Evolutionary conservation across 176 grass and related monocot species (phyloP), one percentile per base, ranked within the genome.

Genomic region (Cymbopogon citratus): DNA sequence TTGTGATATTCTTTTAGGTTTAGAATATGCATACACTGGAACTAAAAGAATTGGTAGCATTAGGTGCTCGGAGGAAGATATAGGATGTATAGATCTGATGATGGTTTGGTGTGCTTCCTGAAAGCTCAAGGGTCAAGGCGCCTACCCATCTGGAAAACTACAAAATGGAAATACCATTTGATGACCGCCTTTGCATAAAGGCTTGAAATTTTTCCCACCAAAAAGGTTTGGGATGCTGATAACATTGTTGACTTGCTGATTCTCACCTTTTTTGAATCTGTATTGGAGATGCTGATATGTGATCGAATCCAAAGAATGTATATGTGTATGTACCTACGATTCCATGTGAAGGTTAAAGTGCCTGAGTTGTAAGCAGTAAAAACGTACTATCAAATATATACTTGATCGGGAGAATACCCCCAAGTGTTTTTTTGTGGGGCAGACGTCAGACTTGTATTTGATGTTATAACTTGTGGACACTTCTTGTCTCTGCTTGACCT

Each of bases 31-130:
- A 48, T 73, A 31, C 60, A 46, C 7, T 68, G 64, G 57, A 76
- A 70, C 75, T 61, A 73, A 83, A 80, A 78, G 65, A 83, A 70
- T 87, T 77, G 74, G 39, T 91, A 82, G 25, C 59, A 68, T 43
- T 81, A 84, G 82, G 85, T 80, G 83, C 64, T 61, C 64, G 24
- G 77, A 51, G 69, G 80, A 75, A 75, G 64, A 84, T 87, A 89
- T 76, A 89, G 64, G 76, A 78, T 97, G 88, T 93, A 93, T 74
- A 97, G 94, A 89, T 87, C 49, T 66, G 76, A 62, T 89, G 45
- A 66, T 83, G 24, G 26, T 80, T 82, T 34, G 76, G 28, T 63
- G 68, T 24, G 81, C 80, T 76, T 84, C 52, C 15, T 46, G 63
- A 74, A 83, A 78, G 74, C 82, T 71, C 16, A 79, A 52, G 69